Conservation (phyloP, 2,329 filamentous ascomycete genomes). For the Clonostachys byssicola region DNA sequence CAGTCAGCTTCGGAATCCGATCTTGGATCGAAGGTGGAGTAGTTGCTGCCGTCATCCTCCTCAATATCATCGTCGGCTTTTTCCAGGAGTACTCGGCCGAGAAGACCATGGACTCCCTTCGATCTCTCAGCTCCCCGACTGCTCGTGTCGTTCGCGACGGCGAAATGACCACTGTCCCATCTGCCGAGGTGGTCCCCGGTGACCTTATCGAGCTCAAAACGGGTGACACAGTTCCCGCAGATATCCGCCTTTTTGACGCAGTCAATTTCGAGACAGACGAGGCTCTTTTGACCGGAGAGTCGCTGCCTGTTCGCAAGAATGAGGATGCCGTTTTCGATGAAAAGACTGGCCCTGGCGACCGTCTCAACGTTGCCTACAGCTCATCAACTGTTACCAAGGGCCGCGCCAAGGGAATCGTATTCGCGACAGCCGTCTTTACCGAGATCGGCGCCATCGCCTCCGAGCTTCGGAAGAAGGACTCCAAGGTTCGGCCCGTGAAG, state of each 20-base stretch:
- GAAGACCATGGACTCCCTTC: slow-evolving; percentile 33
- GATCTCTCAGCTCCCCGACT: slow-evolving; percentile 25
- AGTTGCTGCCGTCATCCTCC: slow-evolving; percentile 44
- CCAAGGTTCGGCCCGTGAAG: slow-evolving; percentile 44
- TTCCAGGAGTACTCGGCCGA: slow-evolving; percentile 35
- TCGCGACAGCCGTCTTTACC: slow-evolving; percentile 55
- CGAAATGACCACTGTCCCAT: slow-evolving; percentile 20
- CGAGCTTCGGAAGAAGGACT: slow-evolving; percentile 39
- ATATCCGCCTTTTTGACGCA: slow-evolving; percentile 45
- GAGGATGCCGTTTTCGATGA: slow-evolving; percentile 30
- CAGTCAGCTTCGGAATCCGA: slow-evolving; percentile 42
- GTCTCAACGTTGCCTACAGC: slow-evolving; percentile 54
- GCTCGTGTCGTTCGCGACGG: slow-evolving; percentile 30
- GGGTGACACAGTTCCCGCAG: slow-evolving; percentile 53
- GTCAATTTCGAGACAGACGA: slow-evolving; percentile 64
- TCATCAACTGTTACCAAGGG: slow-evolving; percentile 55
- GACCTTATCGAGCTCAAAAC: slow-evolving; percentile 44
- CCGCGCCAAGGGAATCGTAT: slow-evolving; percentile 52
- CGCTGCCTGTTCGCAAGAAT: slow-evolving; percentile 48
- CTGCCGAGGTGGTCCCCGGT: slow-evolving; percentile 44
- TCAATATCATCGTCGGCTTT: slow-evolving; percentile 47
- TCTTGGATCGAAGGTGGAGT: slow-evolving; percentile 51
- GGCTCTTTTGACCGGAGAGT: slow-evolving; percentile 57
- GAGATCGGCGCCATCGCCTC: slow-evolving; percentile 55
- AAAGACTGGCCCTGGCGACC: slow-evolving; percentile 39